Evolutionary conservation across 208 protist species (phyloP).

Genomic region (Leptomonas pyrrhocoris): DNA sequence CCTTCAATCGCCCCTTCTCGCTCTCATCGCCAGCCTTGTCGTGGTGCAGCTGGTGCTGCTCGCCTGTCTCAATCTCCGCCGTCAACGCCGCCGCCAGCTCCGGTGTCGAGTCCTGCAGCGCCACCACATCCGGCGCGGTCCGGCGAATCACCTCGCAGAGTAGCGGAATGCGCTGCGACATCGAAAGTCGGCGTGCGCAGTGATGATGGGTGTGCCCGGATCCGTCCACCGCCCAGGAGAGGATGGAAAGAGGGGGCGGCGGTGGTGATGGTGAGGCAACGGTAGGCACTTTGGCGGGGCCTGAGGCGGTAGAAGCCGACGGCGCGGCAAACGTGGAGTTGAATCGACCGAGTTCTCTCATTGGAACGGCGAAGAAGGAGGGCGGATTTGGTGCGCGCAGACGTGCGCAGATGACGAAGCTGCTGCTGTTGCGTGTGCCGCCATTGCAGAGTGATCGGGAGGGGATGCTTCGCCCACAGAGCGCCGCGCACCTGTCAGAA

Average conservation of each 20-base stretch:
- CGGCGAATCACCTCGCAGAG: slow-evolving; percentile 51
- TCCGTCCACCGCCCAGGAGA: slow-evolving; percentile 83
- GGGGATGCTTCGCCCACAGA: background rate
- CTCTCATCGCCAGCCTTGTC: background rate
- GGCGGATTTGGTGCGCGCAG: background rate
- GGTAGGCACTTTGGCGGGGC: background rate
- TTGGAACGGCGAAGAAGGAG: background rate
- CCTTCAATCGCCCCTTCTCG: slow-evolving; percentile 4
- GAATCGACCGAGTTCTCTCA: background rate
- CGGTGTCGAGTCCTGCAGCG: slow-evolving; percentile 73
- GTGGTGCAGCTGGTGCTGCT: background rate
- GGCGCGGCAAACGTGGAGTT: background rate
- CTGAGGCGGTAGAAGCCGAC: background rate
- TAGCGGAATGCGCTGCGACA: slow-evolving; percentile 52
- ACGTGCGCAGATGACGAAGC: no score
- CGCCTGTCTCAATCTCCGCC: background rate
- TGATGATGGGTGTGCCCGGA: slow-evolving; percentile 49
- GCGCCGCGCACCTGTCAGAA: background rate
- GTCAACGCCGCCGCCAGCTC: slow-evolving; percentile 51
- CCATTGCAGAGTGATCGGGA: background rate
- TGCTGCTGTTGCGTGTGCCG: background rate
- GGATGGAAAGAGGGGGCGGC: slow-evolving; percentile 60
- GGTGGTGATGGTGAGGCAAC: background rate
- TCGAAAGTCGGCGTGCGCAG: slow-evolving; percentile 54
- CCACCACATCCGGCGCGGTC: slow-evolving; percentile 70